phyloP scores from a whole-genome alignment of 345 rosid genomes.

The Syzygium jambos region DNA sequence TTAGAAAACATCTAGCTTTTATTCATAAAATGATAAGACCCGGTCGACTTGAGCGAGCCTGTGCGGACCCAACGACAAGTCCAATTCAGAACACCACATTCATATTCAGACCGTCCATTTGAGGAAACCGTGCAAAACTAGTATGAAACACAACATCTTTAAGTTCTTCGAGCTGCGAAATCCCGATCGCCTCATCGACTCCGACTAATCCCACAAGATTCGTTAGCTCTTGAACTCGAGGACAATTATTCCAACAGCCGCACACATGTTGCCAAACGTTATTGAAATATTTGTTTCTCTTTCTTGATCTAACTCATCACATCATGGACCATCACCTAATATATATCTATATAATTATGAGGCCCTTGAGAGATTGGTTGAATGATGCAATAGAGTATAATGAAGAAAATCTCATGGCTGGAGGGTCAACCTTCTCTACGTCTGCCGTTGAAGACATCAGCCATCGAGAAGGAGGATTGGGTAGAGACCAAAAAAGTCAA shows the following conservation, averaged over 20 bases:
- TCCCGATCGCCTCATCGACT: background rate
- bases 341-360: background rate
- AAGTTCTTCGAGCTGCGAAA: background rate
- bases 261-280: background rate
- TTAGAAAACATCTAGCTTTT: background rate
- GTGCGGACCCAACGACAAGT: background rate
- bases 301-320: background rate
- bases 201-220: background rate
- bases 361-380: background rate
- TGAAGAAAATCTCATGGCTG: background rate
- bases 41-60: background rate
- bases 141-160: background rate
- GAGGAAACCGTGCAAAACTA: background rate
- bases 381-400: background rate
- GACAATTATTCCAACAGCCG: background rate
- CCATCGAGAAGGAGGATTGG: slow-evolving; percentile 1
- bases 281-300: background rate
- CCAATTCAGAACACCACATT: background rate
- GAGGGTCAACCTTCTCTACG: background rate
- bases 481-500: background rate
- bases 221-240: background rate
- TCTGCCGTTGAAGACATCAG: background rate
- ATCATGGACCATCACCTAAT: slow-evolving; percentile 2
- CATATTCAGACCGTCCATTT: background rate
- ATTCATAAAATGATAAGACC: background rate